A percentile compares a stretch with the other conserved stretches of the same genome.
phyloP scores from a whole-genome alignment of 2,329 filamentous ascomycete genomes.

The Diplodia sapinea region DNA sequence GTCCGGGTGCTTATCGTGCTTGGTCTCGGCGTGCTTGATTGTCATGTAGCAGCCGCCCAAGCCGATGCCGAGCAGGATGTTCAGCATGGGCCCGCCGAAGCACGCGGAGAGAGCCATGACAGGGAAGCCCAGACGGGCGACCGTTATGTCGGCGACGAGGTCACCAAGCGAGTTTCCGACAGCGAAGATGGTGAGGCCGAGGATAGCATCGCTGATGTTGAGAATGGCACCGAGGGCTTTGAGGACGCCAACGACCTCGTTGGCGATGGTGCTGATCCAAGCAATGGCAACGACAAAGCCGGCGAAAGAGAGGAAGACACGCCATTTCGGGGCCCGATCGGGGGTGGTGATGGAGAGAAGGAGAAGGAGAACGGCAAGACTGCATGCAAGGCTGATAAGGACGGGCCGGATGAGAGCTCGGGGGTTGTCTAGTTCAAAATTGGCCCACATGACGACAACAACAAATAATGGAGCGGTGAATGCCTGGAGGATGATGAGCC shows the following conservation, averaged over 20 bases:
- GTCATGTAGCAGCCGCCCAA: slow-evolving; percentile 89
- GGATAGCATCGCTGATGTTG: slow-evolving; percentile 90
- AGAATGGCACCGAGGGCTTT: slow-evolving; percentile 92
- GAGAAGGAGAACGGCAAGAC: slow-evolving; percentile 68
- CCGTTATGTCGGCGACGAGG: slow-evolving; percentile 90
- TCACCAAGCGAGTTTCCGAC: slow-evolving; percentile 96
- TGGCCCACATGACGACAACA: slow-evolving; percentile 75
- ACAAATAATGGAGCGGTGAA: slow-evolving; percentile 88
- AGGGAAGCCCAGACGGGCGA: slow-evolving; percentile 89
- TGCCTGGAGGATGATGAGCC: slow-evolving; percentile 84
- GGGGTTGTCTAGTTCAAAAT: slow-evolving; percentile 63
- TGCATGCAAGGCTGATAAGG: slow-evolving; percentile 56
- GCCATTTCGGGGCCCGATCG: slow-evolving; percentile 71
- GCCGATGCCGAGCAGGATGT: slow-evolving; percentile 94
- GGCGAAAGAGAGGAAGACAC: slow-evolving; percentile 80
- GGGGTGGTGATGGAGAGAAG: slow-evolving; percentile 73
- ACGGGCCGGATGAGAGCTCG: slow-evolving; percentile 64
- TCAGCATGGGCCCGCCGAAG: slow-evolving; percentile 98
- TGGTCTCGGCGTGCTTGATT: slow-evolving; percentile 69
- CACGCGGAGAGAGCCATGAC: slow-evolving; percentile 96
- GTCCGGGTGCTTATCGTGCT: slow-evolving; percentile 70
- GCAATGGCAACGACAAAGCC: slow-evolving; percentile 91
- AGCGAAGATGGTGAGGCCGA: slow-evolving; percentile 94
- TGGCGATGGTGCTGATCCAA: slow-evolving; percentile 95
- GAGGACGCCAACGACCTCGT: slow-evolving; percentile 92